Evolutionary conservation across 2,329 filamentous ascomycete genomes (phyloP), one percentile per base, ranked within the genome.

Genomic region (Penicillium sp.): DNA sequence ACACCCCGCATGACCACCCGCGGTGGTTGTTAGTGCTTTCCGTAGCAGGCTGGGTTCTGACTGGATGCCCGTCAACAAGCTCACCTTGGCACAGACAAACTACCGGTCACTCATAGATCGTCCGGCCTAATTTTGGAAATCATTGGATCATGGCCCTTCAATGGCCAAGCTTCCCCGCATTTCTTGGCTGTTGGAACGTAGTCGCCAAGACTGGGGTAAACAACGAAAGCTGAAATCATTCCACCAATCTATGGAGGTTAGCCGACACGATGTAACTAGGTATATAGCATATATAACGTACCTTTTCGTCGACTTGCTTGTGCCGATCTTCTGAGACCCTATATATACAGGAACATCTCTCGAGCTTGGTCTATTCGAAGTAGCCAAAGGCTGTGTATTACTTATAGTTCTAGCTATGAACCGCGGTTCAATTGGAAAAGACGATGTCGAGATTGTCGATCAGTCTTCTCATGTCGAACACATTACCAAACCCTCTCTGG

Each of bases 161-260:
- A 53, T n/a, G 41, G 29, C 41, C 40, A 53, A 46, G 29, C 23
- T 62, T 38, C 59, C 52, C 59, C 59, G 56, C 59, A 55, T 53
- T 53, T 33, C 33, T 53, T 33, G 54, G 48, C 42, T 42, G 25
- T 46, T 21, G 5, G 27, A 49, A 10, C 37, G 10, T 47, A 35
- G 31, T 33, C 17, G 56, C 56, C 48, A 61, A 59, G 49, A 25
- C 52, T 27, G 59, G 52, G 56, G 51, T 42, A 59, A 43, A 56
- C 21, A 35, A 25, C 9, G 43, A 9, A 13, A 47, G 38, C 38
- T 48, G 25, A 45, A 41, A 38, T 17, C 21, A 47, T 41, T 21
- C 29, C 42, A 9, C 23, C 13, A 33, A 23, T 53, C 21, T 23
- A 27, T 29, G 21, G 19, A 41, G n/a, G 23, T 50, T 54, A 50